These are phyloP conservation scores for Leucaena leucocephala DNA, from an alignment of 306 rosid genomes.

Conservation along the genomic window DNA sequence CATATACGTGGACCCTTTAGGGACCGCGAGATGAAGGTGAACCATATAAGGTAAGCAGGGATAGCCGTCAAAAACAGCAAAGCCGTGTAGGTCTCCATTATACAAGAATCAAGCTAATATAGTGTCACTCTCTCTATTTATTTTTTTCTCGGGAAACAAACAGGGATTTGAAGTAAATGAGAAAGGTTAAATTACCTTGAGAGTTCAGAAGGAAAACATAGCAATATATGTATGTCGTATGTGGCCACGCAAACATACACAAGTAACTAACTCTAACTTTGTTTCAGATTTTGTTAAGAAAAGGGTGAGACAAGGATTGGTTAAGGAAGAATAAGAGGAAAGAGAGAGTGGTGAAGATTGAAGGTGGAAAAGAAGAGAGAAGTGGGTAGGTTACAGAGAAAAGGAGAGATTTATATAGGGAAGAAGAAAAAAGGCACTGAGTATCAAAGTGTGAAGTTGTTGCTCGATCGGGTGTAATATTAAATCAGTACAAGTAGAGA, in stretches of 20 bases:
- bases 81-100: constrained; percentile 48
- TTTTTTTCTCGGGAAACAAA: not conserved
- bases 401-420: not conserved
- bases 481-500: not conserved
- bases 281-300: not conserved
- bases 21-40: not conserved
- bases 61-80: constrained; percentile 11
- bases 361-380: not conserved
- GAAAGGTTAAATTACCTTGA: not conserved
- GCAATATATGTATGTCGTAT: too few species aligned
- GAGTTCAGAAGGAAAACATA: too few species aligned
- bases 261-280: not conserved
- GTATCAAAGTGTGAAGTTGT: not conserved
- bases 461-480: not conserved
- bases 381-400: not conserved
- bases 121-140: too few species aligned
- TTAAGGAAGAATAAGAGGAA: not conserved
- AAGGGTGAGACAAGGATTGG: not conserved
- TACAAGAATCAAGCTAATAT: not conserved
- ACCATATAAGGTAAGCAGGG: constrained; percentile 10
- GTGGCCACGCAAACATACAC: too few species aligned
- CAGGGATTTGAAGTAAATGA: not conserved
- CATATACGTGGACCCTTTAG: constrained; percentile 23
- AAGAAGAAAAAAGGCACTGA: too few species aligned
- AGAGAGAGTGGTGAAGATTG: constrained; percentile 11